Evolutionary conservation across 2,329 filamentous ascomycete genomes (phyloP), one percentile per base, ranked within the genome.

Genomic region (Trichoderma arundinaceum): DNA sequence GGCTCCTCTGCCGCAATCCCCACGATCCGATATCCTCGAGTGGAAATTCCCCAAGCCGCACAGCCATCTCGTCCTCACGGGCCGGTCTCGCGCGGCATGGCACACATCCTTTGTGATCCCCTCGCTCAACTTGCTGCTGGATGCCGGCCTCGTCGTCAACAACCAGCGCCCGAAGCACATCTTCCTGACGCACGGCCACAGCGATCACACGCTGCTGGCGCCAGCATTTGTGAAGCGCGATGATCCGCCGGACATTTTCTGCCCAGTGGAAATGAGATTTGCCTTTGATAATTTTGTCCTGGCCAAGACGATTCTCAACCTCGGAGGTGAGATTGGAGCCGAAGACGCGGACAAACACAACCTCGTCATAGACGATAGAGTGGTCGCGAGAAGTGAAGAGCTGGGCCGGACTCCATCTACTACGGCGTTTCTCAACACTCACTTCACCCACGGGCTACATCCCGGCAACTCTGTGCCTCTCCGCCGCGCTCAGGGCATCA

Each of bases 41-140:
- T 82, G 80, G 79, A 73, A 72, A 10, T 80, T 83, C 66, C 81
- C 81, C 7, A 77, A 76, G 38, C 81, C 81, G 0, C 75, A 79
- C 67, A 72, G 75, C 58, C 76, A 81, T 54, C 76, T 76, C 63
- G 74, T 80, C 4, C 75, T 84, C 9, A 82, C 80, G 1, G 82
- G 82, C 61, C 77, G 77, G 32, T 83, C 81, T 7, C 79, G 81
- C 13, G 82, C 82, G 7, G 81, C 81, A 13, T 83, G 81, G 82
- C 81, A 83, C 72, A 84, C 82, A 2, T 83, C 81, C 5, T 84
- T 84, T 66, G 73, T 84, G 52, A 78, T 84, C 58, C 81, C 82
- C 1, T 79, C 82, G 67, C 79, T 84, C 58, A 81, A 83, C 65
- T 74, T 83, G 32, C 78, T 83, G 4, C 80, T 84, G 39, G 82